Base-by-base conservation (phyloP, 768 basidiomycete genomes). In the Tricholomella constricta region DNA sequence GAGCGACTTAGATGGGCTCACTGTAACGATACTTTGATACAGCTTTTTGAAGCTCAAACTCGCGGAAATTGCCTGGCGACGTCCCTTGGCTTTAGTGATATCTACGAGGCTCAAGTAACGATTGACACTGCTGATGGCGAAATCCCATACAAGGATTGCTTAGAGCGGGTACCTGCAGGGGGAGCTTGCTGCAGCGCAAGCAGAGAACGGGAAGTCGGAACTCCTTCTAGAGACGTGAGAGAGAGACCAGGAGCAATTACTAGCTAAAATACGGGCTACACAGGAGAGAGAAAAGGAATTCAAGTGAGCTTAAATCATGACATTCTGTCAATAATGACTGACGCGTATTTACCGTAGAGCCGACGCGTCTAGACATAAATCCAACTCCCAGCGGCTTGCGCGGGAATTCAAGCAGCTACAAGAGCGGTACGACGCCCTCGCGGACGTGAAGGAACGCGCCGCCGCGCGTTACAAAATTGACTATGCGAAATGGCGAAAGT, bases 401-500 rank as follows among this genome's bases (percentile, higher is more conserved):
- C 37, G 51, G 40, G 72, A 77, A 55, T 60, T 78, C 5, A 56
- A 65, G 0, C 59, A 70, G 8, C 65, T 83, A 3, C 59, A 75
- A 49, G 59, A n/a, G n/a, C n/a, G n/a, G n/a, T n/a, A n/a, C n/a
- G n/a, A n/a, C n/a, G n/a, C n/a, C n/a, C n/a, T n/a, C 48, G 55
- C 67, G 5, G 68, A 70, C 35, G 68, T 72, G 26, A 77, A 78
- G 48, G 71, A 75, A 45, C 74, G 78, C 1, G 76, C 77, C 10
- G 74, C 73, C 9, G 70, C 65, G 19, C 76, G 75, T 17, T 82
- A 82, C 64, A 74, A 78, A 53, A 52, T 56, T n/a, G 80, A 86
- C 62, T 83, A 77, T 66, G 76, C 76, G n/a, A n/a, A n/a, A n/a
- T n/a, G n/a, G n/a, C n/a, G n/a, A n/a, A n/a, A n/a, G n/a, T n/a